Conservation (phyloP, 2,329 filamentous ascomycete genomes). For the Neurospora crassa region DNA sequence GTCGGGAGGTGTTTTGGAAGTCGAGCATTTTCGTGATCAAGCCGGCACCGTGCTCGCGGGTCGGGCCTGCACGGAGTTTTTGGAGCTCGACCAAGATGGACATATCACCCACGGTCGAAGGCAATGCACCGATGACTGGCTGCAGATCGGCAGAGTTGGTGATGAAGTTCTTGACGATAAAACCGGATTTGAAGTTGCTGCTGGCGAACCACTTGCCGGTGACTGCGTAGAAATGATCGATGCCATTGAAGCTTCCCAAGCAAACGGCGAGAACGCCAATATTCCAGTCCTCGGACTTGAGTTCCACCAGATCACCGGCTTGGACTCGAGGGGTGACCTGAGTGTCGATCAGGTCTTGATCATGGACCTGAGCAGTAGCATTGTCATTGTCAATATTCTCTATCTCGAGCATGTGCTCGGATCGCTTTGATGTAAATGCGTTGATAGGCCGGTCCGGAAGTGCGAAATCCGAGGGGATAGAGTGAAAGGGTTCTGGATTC, state of each 20-base stretch:
- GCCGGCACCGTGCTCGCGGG: constrained; percentile 30
- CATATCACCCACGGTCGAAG: constrained; percentile 19
- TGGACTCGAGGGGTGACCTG: constrained; percentile 21
- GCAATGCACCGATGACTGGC: constrained; percentile 30
- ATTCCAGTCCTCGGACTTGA: constrained; percentile 26
- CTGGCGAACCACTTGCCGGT: constrained; percentile 42
- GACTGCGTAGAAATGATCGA: constrained; percentile 44
- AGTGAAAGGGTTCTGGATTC: constrained; percentile 20
- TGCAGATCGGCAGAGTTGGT: constrained; percentile 28
- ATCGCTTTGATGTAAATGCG: constrained; percentile 26
- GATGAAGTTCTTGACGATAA: constrained; percentile 40
- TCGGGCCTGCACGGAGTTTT: constrained; percentile 28
- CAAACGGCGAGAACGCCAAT: constrained; percentile 42
- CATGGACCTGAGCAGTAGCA: constrained; percentile 21
- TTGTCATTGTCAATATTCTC: constrained; percentile 7
- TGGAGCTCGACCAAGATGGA: constrained; percentile 27
- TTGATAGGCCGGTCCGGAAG: constrained; percentile 23
- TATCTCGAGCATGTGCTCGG: constrained; percentile 21
- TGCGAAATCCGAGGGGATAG: constrained; percentile 22
- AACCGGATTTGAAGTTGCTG: constrained; percentile 33
- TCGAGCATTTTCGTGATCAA: constrained; percentile 38
- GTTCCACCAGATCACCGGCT: constrained; percentile 42
- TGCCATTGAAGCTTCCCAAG: constrained; percentile 39
- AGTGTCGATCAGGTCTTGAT: constrained; percentile 28
- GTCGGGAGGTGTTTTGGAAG: constrained; percentile 34